These are phyloP conservation scores for Coemansia aciculifera DNA, from an alignment of 192 early-diverging fungal genomes.

Conservation along the genomic window DNA sequence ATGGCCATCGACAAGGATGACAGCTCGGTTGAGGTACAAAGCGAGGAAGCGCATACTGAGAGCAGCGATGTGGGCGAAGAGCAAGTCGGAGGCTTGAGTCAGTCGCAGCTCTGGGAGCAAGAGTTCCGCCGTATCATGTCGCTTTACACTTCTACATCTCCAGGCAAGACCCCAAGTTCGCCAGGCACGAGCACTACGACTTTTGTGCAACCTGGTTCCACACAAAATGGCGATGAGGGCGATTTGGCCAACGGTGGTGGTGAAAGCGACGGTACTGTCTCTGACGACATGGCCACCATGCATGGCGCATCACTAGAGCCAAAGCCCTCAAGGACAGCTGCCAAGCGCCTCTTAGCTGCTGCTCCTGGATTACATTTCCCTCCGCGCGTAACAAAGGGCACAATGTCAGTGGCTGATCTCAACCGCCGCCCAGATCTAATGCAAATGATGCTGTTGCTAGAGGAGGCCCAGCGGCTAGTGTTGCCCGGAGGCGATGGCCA, in stretches of 20 bases:
- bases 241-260: constrained; percentile 6
- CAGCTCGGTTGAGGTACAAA: not conserved
- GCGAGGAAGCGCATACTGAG: not conserved
- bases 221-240: not conserved
- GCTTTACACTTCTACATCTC: constrained; percentile 14
- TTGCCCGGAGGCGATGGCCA: constrained; percentile 2
- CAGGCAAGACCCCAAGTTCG: not conserved
- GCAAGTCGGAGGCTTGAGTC: constrained; percentile 6
- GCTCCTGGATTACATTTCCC: not conserved
- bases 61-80: not conserved
- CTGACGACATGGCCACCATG: not conserved
- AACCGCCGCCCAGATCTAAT: constrained; percentile 40
- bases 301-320: not conserved
- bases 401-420: constrained; percentile 29
- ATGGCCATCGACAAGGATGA: not conserved
- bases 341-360: not conserved
- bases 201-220: not conserved
- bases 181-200: constrained; percentile 7
- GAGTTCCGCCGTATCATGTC: constrained; percentile 54
- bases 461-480: constrained; percentile 48
- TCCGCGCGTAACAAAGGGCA: constrained; percentile 1
- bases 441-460: constrained; percentile 50
- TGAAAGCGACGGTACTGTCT: not conserved
- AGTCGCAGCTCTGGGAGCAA: constrained; percentile 47
- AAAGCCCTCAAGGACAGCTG: not conserved